A percentile compares a stretch with the other conserved stretches of the same genome.
Evolutionary conservation across 208 protist genomes (phyloP).

Genomic region (Leishmania amazonensis): DNA sequence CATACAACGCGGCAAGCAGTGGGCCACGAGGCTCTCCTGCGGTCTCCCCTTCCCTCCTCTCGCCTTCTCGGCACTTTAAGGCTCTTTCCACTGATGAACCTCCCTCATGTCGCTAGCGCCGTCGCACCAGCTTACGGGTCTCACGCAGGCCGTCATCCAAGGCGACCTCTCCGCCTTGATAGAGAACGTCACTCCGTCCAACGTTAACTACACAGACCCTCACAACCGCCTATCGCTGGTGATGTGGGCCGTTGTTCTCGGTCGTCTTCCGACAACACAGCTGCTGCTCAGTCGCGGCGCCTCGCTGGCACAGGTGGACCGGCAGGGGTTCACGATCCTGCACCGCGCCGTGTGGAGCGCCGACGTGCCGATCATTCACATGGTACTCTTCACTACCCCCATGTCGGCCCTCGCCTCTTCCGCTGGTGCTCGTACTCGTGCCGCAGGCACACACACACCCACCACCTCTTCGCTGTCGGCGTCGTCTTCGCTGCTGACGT

Average conservation of each 20-base stretch:
- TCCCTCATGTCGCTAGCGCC: constrained; percentile 3
- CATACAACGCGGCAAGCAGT: neutral
- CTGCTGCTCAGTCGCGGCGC: constrained; percentile 64
- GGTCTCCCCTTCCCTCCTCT: neutral
- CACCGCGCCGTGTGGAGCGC: constrained; percentile 84
- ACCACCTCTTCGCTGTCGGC: neutral
- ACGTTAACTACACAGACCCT: constrained; percentile 79
- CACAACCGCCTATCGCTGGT: constrained; percentile 69
- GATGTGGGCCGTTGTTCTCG: constrained; percentile 66
- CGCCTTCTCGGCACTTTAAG: neutral
- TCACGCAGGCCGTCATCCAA: constrained; percentile 51
- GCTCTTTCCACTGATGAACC: neutral
- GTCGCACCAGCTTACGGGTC: constrained; percentile 23
- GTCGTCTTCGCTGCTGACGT: constrained; percentile 24
- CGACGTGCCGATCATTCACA: constrained; percentile 53
- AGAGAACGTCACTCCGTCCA: constrained; percentile 51
- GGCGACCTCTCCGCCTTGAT: constrained; percentile 48
- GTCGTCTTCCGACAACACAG: constrained; percentile 48
- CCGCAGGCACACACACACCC: neutral
- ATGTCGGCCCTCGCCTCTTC: constrained; percentile 1
- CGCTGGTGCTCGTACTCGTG: neutral
- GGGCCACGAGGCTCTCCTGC: neutral
- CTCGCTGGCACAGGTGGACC: constrained; percentile 57
- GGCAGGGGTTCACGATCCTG: constrained; percentile 67
- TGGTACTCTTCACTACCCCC: constrained; percentile 59